Conservation (phyloP, 2,329 filamentous ascomycete species). For the Sarocladium brachiariae region DNA sequence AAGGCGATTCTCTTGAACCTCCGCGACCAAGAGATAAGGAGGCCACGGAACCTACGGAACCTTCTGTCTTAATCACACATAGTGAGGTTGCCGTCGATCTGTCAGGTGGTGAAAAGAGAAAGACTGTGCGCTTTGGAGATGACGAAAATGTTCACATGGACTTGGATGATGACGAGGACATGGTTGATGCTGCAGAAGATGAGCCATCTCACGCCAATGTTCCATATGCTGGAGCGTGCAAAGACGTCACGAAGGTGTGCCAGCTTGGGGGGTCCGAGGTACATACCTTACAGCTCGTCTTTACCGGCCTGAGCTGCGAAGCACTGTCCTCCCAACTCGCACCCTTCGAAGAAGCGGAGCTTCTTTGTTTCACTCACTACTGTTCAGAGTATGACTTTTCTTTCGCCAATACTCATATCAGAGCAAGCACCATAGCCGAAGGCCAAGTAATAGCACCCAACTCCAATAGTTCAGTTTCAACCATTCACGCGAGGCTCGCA, state of each 20-base stretch:
- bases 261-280: neutral
- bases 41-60: too few relatives aligned
- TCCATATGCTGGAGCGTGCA: neutral
- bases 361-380: neutral
- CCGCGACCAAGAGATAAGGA: too few relatives aligned
- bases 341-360: neutral
- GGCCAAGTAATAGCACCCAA: neutral
- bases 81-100: neutral
- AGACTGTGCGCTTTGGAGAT: conserved; percentile 23
- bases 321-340: neutral
- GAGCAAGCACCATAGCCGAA: neutral
- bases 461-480: neutral
- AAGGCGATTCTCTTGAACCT: too few relatives aligned
- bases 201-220: neutral
- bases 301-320: conserved; percentile 8
- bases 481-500: neutral
- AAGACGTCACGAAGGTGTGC: neutral
- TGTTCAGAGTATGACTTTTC: neutral
- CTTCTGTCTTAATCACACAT: neutral
- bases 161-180: neutral
- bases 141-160: neutral
- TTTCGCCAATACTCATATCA: neutral
- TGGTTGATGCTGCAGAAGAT: neutral
- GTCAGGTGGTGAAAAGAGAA: conserved; percentile 15
- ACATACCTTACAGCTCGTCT: conserved; percentile 10